Conservation (phyloP, 306 rosid species). For the Cercis canadensis region DNA sequence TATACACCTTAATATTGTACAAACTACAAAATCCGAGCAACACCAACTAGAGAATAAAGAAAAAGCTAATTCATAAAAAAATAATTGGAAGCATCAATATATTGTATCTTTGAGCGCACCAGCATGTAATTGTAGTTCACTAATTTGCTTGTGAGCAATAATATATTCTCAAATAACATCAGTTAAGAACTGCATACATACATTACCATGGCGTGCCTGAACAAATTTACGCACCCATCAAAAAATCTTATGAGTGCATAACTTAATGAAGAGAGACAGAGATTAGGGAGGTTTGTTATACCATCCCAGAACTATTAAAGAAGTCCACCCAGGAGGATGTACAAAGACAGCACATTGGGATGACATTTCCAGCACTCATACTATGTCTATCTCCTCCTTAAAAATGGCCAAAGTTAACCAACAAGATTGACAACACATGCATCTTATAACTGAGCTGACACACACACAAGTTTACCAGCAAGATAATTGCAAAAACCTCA, state of each 20-base stretch:
- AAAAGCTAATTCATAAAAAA: slow-evolving; percentile 25
- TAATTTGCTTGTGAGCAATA: slow-evolving; percentile 13
- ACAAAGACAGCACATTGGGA: slow-evolving; percentile 16
- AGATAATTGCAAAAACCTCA: slow-evolving; percentile 14
- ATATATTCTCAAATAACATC: not conserved
- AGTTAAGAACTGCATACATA: not conserved
- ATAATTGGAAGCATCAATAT: slow-evolving; percentile 1
- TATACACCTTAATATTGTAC: slow-evolving; percentile 8
- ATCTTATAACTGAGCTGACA: not conserved
- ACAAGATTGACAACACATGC: not conserved
- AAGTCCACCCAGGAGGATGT: not conserved
- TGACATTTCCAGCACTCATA: slow-evolving; percentile 10
- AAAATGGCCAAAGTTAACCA: slow-evolving; percentile 17
- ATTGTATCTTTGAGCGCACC: too few relatives aligned
- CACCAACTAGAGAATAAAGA: not conserved
- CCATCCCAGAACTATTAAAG: too few relatives aligned
- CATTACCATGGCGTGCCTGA: not conserved
- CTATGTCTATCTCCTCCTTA: not conserved
- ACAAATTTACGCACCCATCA: slow-evolving; percentile 15
- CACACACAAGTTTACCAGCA: slow-evolving; percentile 18
- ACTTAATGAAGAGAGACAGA: too few relatives aligned
- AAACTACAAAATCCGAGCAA: not conserved
- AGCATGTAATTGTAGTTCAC: too few relatives aligned
- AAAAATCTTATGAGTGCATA: too few relatives aligned
- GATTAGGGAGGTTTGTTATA: too few relatives aligned